Base-by-base conservation (phyloP, 2,329 filamentous ascomycete genomes). In the Huntiella moniliformis region DNA sequence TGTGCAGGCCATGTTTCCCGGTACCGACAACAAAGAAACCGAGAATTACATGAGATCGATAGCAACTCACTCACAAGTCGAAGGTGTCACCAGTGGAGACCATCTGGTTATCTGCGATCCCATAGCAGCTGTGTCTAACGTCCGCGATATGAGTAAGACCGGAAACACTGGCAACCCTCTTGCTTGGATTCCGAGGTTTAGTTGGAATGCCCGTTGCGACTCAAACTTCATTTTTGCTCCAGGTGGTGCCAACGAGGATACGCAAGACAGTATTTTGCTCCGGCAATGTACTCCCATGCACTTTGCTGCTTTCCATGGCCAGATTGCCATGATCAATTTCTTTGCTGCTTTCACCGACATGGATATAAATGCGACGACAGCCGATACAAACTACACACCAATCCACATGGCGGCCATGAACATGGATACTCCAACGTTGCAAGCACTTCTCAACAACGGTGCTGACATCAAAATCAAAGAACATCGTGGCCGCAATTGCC, bases 371-470 rank as follows among this genome's bases (percentile, higher is more conserved):
- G 12, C 28, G 7, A 15, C 18, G 6, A 50, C 48, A 10, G 37
- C 18, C 5, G 44, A 39, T 10, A 37, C 50, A 17, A 4, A 13
- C 3, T 43, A 45, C 17, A 45, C 46, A 3, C 46, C 48, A 5
- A 11, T 45, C n/a, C 48, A 52, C 34, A 40, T 47, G n/a, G 51
- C 51, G 8, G 51, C 49, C 4, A 44, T 63, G 4, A 51, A 53
- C 5, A 51, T 53, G 1, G 50, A 50, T 1, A 60, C 63, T 15
- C 38, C 46, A 1, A 44, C 50, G 0, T 57, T 57, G 0, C 57
- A 58, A 15, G 63, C 62, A 2, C 61, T 63, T 1, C 43, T 65
- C 8, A 44, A 49, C 39, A 34, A 42, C 18, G 38, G 18, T 4
- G 38, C 40, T 4, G 39, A 47, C 5, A 38, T 17, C 13, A 38